These are phyloP conservation scores for Verbena officinalis DNA, from an alignment of 257 asterid genomes.

Conservation along the genomic window DNA sequence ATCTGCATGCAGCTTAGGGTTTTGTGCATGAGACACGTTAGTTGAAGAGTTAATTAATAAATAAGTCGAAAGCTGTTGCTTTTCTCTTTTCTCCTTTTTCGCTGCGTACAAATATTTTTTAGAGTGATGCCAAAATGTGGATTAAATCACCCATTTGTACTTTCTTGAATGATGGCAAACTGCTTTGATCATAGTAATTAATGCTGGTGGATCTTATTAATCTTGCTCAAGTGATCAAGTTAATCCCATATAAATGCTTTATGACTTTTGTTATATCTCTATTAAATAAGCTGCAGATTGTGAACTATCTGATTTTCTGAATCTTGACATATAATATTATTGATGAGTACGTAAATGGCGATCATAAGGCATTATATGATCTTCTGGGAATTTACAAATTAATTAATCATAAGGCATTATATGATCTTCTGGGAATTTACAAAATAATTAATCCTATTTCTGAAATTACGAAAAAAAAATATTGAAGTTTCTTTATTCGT, in stretches of 20 bases:
- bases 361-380: too few relatives aligned
- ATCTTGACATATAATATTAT: neutral
- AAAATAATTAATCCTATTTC: too few relatives aligned
- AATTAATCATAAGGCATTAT: too few relatives aligned
- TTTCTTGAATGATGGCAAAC: slow-evolving; percentile 12
- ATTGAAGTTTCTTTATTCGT: too few relatives aligned
- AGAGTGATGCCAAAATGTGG: slow-evolving; percentile 32
- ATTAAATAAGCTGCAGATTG: neutral
- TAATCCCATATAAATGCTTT: neutral
- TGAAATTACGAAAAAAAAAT: too few relatives aligned
- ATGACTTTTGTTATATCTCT: neutral
- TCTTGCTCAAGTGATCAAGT: neutral
- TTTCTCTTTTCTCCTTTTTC: neutral
- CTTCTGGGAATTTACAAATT: too few relatives aligned
- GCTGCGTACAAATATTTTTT: neutral
- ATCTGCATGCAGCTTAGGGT: slow-evolving; percentile 42
- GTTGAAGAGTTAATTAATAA: slow-evolving; percentile 11
- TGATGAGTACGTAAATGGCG: too few relatives aligned
- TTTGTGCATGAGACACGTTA: slow-evolving; percentile 36
- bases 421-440: too few relatives aligned
- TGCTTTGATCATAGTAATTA: slow-evolving; percentile 19
- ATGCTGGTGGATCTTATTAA: neutral
- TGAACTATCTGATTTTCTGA: slow-evolving; percentile 1
- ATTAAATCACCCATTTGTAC: slow-evolving; percentile 18
- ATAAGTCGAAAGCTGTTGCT: slow-evolving; percentile 6